Conservation (phyloP, 768 basidiomycete genomes). For the Leccinum pellstonianum region DNA sequence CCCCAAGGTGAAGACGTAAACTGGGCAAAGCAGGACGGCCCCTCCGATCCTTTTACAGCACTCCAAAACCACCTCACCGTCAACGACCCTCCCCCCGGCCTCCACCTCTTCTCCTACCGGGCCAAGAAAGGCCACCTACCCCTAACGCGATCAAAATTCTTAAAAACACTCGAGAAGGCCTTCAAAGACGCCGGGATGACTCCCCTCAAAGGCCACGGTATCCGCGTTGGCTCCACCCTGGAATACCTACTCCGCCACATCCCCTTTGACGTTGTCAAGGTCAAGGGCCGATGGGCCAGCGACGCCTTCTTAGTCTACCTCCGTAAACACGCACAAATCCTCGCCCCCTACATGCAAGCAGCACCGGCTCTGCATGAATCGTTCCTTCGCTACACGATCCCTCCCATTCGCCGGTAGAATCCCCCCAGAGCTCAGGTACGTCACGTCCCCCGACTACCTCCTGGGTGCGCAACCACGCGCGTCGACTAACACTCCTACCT, state of each 20-base stretch:
- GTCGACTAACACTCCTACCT: background rate
- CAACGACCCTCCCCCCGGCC: too few species aligned
- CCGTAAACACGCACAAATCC: background rate
- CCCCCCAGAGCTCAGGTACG: fast-evolving
- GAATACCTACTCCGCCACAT: background rate
- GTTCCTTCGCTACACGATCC: fast-evolving
- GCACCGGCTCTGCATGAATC: background rate
- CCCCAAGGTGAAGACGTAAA: background rate
- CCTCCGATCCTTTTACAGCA: fast-evolving
- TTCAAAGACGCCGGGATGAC: too few species aligned
- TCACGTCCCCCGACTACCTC: background rate
- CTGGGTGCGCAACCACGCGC: background rate
- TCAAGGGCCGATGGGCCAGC: background rate
- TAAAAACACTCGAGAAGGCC: fast-evolving
- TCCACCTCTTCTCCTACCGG: too few species aligned
- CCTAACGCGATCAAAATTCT: too few species aligned
- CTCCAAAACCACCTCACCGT: too few species aligned
- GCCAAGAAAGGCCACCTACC: too few species aligned
- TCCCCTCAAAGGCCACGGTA: background rate
- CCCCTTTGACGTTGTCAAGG: fast-evolving
- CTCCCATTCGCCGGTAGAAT: too few species aligned
- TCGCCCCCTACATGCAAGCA: background rate
- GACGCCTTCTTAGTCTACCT: background rate
- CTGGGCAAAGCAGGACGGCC: background rate
- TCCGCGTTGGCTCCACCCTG: background rate